A percentile compares a stretch with the other conserved stretches of the same genome.
Evolutionary conservation across 2,329 filamentous ascomycete genomes (phyloP).

Genomic region (Cyphellophora attinorum): DNA sequence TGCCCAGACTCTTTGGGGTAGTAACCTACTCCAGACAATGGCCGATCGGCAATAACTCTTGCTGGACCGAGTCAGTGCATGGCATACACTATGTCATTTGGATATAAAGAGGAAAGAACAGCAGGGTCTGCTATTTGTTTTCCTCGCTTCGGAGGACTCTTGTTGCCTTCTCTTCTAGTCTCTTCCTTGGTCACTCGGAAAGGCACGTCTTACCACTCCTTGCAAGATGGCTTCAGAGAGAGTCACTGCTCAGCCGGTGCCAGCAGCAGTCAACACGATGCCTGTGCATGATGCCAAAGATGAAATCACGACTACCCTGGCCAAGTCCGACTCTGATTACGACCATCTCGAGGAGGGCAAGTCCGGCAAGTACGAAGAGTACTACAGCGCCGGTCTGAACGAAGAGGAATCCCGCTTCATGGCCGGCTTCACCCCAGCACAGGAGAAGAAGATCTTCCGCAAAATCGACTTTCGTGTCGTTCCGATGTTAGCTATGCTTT

Average conservation of each 20-base stretch:
- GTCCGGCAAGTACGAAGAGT: not conserved
- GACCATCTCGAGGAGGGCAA: not conserved
- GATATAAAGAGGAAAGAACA: not conserved
- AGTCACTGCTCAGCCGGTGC: not conserved
- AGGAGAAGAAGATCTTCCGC: slow-evolving; percentile 4
- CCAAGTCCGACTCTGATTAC: too few relatives aligned
- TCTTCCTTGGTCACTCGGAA: not conserved
- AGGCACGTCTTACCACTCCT: not conserved
- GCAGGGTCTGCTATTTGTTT: not conserved
- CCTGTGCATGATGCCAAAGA: too few relatives aligned
- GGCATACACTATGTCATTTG: not conserved
- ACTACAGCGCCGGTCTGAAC: slow-evolving; percentile 1
- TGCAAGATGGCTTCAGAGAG: not conserved
- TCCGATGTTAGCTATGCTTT: slow-evolving; percentile 4
- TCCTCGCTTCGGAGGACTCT: not conserved
- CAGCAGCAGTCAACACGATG: too few relatives aligned
- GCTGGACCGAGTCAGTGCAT: not conserved
- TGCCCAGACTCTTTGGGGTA: too few relatives aligned
- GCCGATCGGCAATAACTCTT: not conserved
- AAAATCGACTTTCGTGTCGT: slow-evolving; percentile 5
- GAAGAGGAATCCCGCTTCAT: slow-evolving; percentile 4
- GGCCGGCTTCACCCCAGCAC: not conserved
- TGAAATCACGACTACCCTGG: too few relatives aligned
- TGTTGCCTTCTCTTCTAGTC: not conserved
- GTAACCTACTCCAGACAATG: slow-evolving; percentile 1